phyloP scores from a whole-genome alignment of 164 flowering plant species.

The Akebia trifoliata region DNA sequence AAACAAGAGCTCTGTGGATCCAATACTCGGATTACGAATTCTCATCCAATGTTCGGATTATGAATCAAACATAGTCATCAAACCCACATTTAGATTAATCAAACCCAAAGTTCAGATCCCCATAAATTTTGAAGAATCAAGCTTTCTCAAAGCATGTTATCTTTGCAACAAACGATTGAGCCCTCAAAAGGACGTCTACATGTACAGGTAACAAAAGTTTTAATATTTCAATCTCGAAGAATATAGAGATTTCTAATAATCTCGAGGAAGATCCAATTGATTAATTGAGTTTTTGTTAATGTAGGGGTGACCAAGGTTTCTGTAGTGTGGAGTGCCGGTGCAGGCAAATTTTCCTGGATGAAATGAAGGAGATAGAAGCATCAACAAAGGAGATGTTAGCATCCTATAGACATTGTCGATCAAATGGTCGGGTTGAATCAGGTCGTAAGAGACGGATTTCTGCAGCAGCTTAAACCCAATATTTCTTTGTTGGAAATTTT shows the following conservation, averaged over 20 bases:
- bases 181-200: conserved; percentile 47
- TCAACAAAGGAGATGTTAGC: conserved; percentile 22
- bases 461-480: conserved; percentile 5
- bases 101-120: not conserved
- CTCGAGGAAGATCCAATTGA: not conserved
- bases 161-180: conserved; percentile 40
- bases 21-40: conserved; percentile 36
- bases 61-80: too few species aligned
- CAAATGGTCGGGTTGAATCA: conserved; percentile 9
- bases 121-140: not conserved
- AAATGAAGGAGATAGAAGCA: conserved; percentile 32
- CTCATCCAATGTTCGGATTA: too few species aligned
- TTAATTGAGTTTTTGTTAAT: not conserved
- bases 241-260: too few species aligned
- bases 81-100: conserved; percentile 16
- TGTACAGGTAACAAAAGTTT: conserved; percentile 56
- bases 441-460: conserved; percentile 16
- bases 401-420: conserved; percentile 14
- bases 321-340: conserved; percentile 51
- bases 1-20: conserved; percentile 3
- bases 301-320: conserved; percentile 56
- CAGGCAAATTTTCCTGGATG: conserved; percentile 41
- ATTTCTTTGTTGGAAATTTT: too few species aligned
- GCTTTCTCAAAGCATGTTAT: conserved; percentile 42
- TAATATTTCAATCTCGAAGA: too few species aligned